Percentiles rank a stretch among this genome's conserved stretches.
Evolutionary conservation across 345 rosid species (phyloP).

Genomic region (Ceriops tagal): DNA sequence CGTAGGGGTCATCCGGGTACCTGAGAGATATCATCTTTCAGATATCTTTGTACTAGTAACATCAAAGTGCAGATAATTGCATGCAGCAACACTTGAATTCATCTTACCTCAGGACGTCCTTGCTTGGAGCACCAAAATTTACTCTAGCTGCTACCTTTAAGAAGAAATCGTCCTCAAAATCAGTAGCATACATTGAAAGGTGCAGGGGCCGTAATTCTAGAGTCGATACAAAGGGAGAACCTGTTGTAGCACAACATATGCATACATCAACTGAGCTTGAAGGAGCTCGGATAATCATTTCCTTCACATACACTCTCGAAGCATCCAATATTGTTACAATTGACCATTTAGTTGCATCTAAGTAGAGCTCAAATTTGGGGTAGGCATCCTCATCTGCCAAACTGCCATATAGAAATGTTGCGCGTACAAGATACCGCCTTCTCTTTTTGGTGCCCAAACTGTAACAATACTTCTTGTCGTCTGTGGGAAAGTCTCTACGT

Average conservation of each 20-base stretch:
- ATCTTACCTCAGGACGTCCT: slow-evolving; percentile 62
- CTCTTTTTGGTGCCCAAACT: slow-evolving; percentile 58
- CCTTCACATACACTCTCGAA: slow-evolving; percentile 65
- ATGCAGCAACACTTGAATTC: slow-evolving; percentile 1
- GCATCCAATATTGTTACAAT: slow-evolving; percentile 68
- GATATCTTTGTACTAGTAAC: background rate
- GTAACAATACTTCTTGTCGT: slow-evolving; percentile 78
- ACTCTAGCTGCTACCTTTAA: slow-evolving; percentile 87
- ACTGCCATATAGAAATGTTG: slow-evolving; percentile 76
- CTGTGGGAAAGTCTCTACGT: slow-evolving; percentile 77
- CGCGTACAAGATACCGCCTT: slow-evolving; percentile 76
- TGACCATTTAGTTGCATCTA: slow-evolving; percentile 92
- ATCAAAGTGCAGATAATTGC: background rate
- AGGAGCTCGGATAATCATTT: slow-evolving; percentile 79
- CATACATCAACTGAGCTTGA: slow-evolving; percentile 76
- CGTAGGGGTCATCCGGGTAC: slow-evolving; percentile 98
- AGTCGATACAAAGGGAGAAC: slow-evolving; percentile 85
- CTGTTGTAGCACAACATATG: slow-evolving; percentile 82
- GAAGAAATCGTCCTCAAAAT: slow-evolving; percentile 79
- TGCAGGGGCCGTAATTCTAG: slow-evolving; percentile 85
- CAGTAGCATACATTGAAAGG: slow-evolving; percentile 86
- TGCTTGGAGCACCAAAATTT: slow-evolving; percentile 76
- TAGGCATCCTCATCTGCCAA: slow-evolving; percentile 53
- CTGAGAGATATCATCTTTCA: slow-evolving; percentile 34
- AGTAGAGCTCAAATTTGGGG: slow-evolving; percentile 75